Evolutionary conservation across 352 stramenopile genomes (phyloP).

Genomic region (Globisporangium mamillatum): DNA sequence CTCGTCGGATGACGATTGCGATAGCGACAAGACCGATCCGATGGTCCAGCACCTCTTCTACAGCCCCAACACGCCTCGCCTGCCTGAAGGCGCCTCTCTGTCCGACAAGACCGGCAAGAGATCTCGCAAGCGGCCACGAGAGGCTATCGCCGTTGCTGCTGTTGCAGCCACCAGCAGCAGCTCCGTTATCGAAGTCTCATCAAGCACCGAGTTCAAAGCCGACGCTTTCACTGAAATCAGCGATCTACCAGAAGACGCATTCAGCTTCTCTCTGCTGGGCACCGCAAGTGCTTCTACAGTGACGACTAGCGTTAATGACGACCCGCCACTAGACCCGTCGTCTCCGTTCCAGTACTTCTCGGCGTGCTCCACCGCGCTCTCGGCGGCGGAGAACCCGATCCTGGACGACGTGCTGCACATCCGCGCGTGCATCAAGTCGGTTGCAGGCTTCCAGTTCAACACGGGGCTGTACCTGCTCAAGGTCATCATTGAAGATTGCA

Average conservation of each 20-base stretch:
- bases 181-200: background rate
- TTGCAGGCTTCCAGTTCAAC: constrained; percentile 79
- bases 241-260: background rate
- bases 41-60: constrained; percentile 76
- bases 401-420: constrained; percentile 42
- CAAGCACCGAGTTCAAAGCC: background rate
- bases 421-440: constrained; percentile 78
- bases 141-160: constrained; percentile 7
- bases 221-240: background rate
- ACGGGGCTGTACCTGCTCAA: constrained; percentile 66
- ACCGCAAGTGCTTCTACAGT: background rate
- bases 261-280: constrained; percentile 20
- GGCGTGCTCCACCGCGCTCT: constrained; percentile 22
- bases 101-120: background rate
- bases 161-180: background rate
- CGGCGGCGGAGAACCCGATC: constrained; percentile 9
- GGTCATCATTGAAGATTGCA: constrained; percentile 78
- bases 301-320: background rate
- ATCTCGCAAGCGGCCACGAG: constrained; percentile 34
- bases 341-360: constrained; percentile 58
- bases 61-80: constrained; percentile 61
- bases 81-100: background rate
- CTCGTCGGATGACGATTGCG: constrained; percentile 54
- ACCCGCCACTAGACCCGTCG: constrained; percentile 16
- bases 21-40: constrained; percentile 69